phyloP scores from a whole-genome alignment of 2,329 filamentous ascomycete genomes.

The Ceratocystiopsis minuta region DNA sequence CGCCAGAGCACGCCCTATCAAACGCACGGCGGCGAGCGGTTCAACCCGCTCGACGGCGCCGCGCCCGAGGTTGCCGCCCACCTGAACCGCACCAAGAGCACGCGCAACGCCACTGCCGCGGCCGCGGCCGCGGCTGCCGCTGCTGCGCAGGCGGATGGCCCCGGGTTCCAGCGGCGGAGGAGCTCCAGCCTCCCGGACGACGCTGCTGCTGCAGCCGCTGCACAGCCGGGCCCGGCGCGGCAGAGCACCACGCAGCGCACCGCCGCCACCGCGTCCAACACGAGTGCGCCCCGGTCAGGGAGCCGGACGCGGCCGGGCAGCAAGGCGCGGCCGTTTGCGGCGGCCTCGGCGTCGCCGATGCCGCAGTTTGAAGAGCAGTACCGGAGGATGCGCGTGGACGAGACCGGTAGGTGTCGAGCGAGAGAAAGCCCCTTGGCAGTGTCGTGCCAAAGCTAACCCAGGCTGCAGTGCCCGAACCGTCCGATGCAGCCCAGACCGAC shows the following conservation, averaged over 20 bases:
- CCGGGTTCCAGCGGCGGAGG: conserved; percentile 12
- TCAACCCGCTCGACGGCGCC: conserved; percentile 33
- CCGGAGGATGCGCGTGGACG: conserved; percentile 1
- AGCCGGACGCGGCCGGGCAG: conserved; percentile 1
- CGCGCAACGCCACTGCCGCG: conserved; percentile 22
- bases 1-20: conserved; percentile 41
- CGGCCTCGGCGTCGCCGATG: conserved; percentile 2
- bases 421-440: too few relatives aligned
- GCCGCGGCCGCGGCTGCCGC: too few relatives aligned
- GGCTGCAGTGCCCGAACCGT: too few relatives aligned
- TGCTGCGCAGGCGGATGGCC: not conserved
- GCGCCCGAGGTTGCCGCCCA: conserved; percentile 11
- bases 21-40: conserved; percentile 38
- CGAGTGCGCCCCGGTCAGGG: conserved; percentile 1
- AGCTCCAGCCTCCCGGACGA: conserved; percentile 17
- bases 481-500: too few relatives aligned
- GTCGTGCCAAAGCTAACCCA: too few relatives aligned
- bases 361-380: conserved; percentile 8
- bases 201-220: not conserved
- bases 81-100: conserved; percentile 28
- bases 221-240: too few relatives aligned
- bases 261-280: conserved; percentile 1
- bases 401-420: not conserved
- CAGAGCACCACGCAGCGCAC: not conserved
- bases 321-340: not conserved